Evolutionary conservation across 108 stramenopile species (phyloP), one percentile per base, ranked within the genome.

Genomic region (Cyclotella sp.): DNA sequence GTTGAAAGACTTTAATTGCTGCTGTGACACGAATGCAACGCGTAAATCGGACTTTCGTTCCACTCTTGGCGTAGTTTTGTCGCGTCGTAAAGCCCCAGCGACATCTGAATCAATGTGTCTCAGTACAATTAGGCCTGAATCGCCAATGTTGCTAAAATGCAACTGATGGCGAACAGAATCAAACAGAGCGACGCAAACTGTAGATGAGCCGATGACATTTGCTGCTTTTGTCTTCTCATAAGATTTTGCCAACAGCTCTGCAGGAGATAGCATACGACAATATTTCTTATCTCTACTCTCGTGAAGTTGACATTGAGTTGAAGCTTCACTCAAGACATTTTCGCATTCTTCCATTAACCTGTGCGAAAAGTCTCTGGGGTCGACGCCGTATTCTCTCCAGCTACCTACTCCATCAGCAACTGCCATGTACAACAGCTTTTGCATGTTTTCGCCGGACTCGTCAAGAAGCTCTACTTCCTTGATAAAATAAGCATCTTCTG

Each of bases 361-460:
- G 51, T 89, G 86, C 16, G 94, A 89, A 86, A 95, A 97, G n/a
- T 85, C 83, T 44, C 97, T 64, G 0, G 98, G 98, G 83, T 98
- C 97, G 21, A 98, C 97, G 16, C 92, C 90, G 62, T 95, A 96
- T 75, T 95, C 91, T 70, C 97, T 84, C 98, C 98, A 98, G 69
- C 90, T 90, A 6, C 98, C 98, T n/a, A 98, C 98, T 13, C 98
- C 98, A 75, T 98, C 98, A 10, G 97, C 98, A 41, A 98, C 93
- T 28, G 97, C 97, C 70, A 93, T 86, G 73, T 96, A 97, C 47
- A 88, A 86, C 21, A 93, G 77, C 40, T 90, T 87, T 60, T 85
- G 84, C 62, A 88, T 58, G 7, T 75, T 68, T 49, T 73, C 76
- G n/a, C 84, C 88, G 12, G 88, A 86, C 70, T 87, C 90, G 39